Percentiles rank a stretch among this genome's conserved stretches.
Conservation (phyloP, 2,329 filamentous ascomycete species). For the Microdochium trichocladiopsis region DNA sequence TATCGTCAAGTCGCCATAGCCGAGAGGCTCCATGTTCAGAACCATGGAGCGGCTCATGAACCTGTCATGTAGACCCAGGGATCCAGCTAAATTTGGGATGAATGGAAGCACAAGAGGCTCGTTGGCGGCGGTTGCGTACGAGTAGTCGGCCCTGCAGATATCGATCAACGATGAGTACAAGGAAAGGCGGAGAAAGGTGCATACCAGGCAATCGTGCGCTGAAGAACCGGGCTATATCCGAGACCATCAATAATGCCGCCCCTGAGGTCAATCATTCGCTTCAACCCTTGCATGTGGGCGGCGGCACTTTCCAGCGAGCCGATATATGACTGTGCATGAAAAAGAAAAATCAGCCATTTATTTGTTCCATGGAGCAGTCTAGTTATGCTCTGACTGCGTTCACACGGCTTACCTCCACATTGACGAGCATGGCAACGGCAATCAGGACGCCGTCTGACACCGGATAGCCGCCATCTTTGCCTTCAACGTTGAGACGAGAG, state of each 20-base stretch:
- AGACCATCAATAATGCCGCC: slow-evolving; percentile 21
- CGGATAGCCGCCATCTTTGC: slow-evolving; percentile 16
- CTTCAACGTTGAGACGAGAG: slow-evolving; percentile 20
- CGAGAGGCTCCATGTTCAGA: slow-evolving; percentile 8
- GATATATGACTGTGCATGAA: slow-evolving; percentile 14
- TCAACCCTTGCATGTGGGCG: slow-evolving; percentile 22
- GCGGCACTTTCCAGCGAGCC: slow-evolving; percentile 19
- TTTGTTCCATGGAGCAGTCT: background rate
- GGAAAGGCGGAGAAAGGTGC: slow-evolving; percentile 1
- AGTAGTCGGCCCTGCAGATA: slow-evolving; percentile 20
- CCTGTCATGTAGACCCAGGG: slow-evolving; percentile 16
- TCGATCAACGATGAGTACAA: slow-evolving; percentile 5
- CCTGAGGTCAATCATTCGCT: slow-evolving; percentile 21
- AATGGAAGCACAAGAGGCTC: slow-evolving; percentile 20
- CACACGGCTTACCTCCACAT: slow-evolving; percentile 16
- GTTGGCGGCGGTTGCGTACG: slow-evolving; percentile 20
- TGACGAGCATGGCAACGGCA: slow-evolving; percentile 22
- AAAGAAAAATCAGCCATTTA: background rate
- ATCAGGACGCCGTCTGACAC: slow-evolving; percentile 23
- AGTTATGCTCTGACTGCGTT: background rate
- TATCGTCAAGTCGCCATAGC: slow-evolving; percentile 12
- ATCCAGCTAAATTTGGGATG: slow-evolving; percentile 17
- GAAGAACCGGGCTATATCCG: slow-evolving; percentile 19
- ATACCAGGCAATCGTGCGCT: slow-evolving; percentile 22
- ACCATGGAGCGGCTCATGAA: slow-evolving; percentile 17